phyloP scores from a whole-genome alignment of 1,139 yeast genomes.

The Candida sp. region DNA sequence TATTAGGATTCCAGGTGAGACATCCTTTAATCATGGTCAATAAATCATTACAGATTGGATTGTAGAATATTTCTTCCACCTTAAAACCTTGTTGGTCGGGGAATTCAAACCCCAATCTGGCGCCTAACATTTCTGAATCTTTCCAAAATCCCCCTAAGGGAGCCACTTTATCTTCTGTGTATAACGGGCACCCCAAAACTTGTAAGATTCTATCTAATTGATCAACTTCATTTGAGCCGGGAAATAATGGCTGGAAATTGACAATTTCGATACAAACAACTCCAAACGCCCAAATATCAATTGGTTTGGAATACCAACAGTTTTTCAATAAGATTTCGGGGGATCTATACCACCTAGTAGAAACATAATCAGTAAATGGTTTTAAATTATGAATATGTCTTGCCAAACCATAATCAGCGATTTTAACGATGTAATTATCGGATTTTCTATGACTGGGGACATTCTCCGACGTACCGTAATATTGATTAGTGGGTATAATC shows the following conservation, averaged over 20 bases:
- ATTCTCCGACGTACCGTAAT: constrained; percentile 41
- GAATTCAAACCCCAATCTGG: constrained; percentile 48
- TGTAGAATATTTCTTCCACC: constrained; percentile 23
- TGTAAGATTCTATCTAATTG: constrained; percentile 68
- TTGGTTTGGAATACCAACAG: constrained; percentile 64
- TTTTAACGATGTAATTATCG: constrained; percentile 64
- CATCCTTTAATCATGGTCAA: constrained; percentile 54
- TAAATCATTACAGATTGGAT: constrained; percentile 24
- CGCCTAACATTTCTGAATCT: constrained; percentile 50
- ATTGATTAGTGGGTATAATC: constrained; percentile 54
- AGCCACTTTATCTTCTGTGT: constrained; percentile 11
- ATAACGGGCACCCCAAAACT: constrained; percentile 67
- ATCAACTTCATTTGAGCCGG: constrained; percentile 77
- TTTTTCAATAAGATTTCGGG: constrained; percentile 84
- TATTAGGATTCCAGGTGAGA: constrained; percentile 62
- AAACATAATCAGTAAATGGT: constrained; percentile 76
- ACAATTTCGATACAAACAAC: constrained; percentile 81
- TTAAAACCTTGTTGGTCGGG: constrained; percentile 39
- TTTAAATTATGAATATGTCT: constrained; percentile 54
- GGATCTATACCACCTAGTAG: constrained; percentile 95
- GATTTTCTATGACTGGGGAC: constrained; percentile 36
- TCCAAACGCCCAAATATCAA: constrained; percentile 96
- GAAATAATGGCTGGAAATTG: constrained; percentile 74
- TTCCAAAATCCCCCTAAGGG: constrained; percentile 72
- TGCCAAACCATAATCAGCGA: constrained; percentile 92